phyloP scores from a whole-genome alignment of 2,329 filamentous ascomycete species.

The Blastomyces percursus region DNA sequence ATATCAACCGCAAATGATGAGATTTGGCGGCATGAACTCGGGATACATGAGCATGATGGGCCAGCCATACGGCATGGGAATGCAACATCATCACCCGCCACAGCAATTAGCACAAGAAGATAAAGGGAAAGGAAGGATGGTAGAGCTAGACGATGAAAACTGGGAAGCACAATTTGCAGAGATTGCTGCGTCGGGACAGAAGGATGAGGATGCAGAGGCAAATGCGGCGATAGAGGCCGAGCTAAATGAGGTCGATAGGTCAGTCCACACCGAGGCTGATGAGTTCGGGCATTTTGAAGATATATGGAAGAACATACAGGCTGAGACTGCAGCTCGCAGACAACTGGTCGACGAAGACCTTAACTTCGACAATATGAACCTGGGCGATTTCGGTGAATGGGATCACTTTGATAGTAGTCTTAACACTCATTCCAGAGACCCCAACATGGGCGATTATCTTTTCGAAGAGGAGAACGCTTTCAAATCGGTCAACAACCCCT shows the following conservation, averaged over 20 bases:
- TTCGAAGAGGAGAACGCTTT: slow-evolving; percentile 95
- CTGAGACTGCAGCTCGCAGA: slow-evolving; percentile 36
- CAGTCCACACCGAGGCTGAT: slow-evolving; percentile 55
- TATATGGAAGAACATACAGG: slow-evolving; percentile 44
- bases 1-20: slow-evolving; percentile 38
- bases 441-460: slow-evolving; percentile 75
- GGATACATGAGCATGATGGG: slow-evolving; percentile 42
- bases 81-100: slow-evolving; percentile 31
- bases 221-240: slow-evolving; percentile 72
- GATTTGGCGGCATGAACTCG: slow-evolving; percentile 25
- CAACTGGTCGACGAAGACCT: slow-evolving; percentile 58
- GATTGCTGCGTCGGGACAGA: slow-evolving; percentile 52
- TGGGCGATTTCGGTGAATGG: slow-evolving; percentile 73
- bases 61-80: slow-evolving; percentile 38
- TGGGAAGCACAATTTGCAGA: slow-evolving; percentile 97
- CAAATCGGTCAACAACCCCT: slow-evolving; percentile 67
- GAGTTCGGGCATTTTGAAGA: slow-evolving; percentile 74
- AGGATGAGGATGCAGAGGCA: slow-evolving; percentile 50
- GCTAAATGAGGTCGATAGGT: slow-evolving; percentile 80
- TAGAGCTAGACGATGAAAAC: slow-evolving; percentile 84
- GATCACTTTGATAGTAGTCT: slow-evolving; percentile 55
- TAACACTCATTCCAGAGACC: slow-evolving; percentile 62
- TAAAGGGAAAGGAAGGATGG: slow-evolving; percentile 72
- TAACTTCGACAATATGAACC: slow-evolving; percentile 40
- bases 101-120: slow-evolving; percentile 44